Evolutionary conservation across 1,139 yeast genomes (phyloP), one percentile per base, ranked within the genome.

Genomic region (Arxiozyma slooffiae): DNA sequence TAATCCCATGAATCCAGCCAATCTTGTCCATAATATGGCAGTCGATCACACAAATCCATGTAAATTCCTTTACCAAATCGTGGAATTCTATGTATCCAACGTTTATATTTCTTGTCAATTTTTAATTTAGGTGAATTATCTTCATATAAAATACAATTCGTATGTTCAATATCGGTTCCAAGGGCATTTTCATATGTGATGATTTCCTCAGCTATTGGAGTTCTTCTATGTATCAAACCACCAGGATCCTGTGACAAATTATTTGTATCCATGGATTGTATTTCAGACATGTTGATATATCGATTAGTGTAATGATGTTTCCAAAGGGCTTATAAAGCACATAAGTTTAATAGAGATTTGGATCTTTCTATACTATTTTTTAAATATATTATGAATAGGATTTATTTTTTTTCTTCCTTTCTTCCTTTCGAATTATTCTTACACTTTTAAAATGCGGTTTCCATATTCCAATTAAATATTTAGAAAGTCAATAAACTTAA

Each of bases 1-100:
- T 92, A 92, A 64, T 87, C 85, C 70, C 78, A 75, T 0, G 92
- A 90, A 68, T 92, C 98, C 20, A 63, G 75, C 79, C 92, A 85
- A 64, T 90, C 97, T 1, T 89, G 79, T 46, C 59, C 53, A 62
- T 89, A 90, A 62, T 75, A 79, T 0, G 96, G 96, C 1, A 65
- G 16, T 22, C 71, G 52, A 49, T 70, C 73, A 17, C 55, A 55
- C 8, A 70, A 26, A 53, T 71, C 74, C 40, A 20, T 8, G 40
- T 38, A 38, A 38, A 30, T 30, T 4, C 36, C 36, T 30, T 30
- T 30, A 30, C 36, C 36, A 30, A 30, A 1, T 6, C n/a, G 16
- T 30, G 36, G 36, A 11, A 30, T 30, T 30, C 36, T 30, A 7
- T 30, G 36, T 14, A 11, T 30, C 36, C 36, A 30, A 30, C 14